Percentiles rank a stretch among this genome's conserved stretches.
phyloP scores from a whole-genome alignment of 129 eudicot species.

The Flaveria sonorensis region DNA sequence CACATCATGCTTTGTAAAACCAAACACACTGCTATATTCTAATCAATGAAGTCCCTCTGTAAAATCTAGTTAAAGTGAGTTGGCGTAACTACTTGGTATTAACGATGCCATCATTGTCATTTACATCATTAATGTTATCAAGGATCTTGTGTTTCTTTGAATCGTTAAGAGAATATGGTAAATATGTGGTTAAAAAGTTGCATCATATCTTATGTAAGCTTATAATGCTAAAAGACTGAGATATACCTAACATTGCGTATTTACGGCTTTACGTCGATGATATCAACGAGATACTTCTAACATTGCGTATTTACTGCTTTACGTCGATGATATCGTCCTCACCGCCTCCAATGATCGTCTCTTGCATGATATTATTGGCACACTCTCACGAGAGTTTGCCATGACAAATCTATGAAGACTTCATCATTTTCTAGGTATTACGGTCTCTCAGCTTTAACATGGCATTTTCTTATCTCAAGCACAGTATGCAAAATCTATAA shows the following conservation, averaged over 20 bases:
- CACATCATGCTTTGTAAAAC: no score
- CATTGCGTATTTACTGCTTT: no score
- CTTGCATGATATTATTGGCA: no score
- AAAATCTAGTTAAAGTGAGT: neutral
- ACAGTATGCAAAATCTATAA: no score
- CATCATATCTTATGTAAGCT: constrained; percentile 12
- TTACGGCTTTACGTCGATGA: no score
- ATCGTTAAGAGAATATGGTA: neutral
- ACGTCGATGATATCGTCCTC: neutral
- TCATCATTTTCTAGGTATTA: no score
- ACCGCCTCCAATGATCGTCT: no score
- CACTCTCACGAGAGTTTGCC: no score
- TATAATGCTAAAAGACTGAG: neutral
- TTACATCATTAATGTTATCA: neutral
- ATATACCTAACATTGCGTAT: neutral
- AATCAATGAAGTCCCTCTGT: neutral
- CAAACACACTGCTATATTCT: neutral
- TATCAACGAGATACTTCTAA: no score
- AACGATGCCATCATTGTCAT: neutral
- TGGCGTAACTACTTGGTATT: neutral
- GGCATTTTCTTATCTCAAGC: no score
- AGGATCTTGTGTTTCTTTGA: neutral
- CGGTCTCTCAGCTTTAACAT: no score
- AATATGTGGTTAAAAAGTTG: neutral
- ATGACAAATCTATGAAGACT: no score